Base-by-base conservation (phyloP, 176 grass and related monocot species). In the Carex kokanica region DNA sequence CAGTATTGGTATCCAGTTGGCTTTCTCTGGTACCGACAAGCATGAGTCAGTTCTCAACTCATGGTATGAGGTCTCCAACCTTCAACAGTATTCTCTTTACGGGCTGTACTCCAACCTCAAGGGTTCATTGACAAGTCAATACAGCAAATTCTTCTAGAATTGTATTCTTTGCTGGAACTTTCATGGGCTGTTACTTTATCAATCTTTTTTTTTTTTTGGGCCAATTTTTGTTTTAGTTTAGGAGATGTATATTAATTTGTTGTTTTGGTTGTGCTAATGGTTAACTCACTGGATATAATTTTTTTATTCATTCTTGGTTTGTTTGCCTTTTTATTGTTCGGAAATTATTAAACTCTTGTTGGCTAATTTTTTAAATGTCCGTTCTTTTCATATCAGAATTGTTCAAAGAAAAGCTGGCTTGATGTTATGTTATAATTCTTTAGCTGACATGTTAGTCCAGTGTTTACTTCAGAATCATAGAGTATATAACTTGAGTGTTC, bases 1-100 rank as follows among this genome's bases (percentile, higher is more conserved):
- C 86, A 96, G 97, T 62, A 86, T 99, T 12, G 89, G 93, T 31
- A 94, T 99, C 69, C 97, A 99, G 16, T 68, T 99, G 72, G 97
- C 97, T 38, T 99, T 99, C 89, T 93, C 93, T 8, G 97, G 93
- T 74, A 99, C 93, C 0, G 97, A 99, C 68, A 96, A 93, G 86
- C 97, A 99, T 1, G 91, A 93, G 11, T 79, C 89, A 2, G 93
- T 96, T 61, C 89, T 99, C 21, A 99, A 99, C 73, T 99, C 97
- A 9, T 99, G 97, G 97, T 99, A 99, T 3, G 97, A 99, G 72
- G 97, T 93, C 4, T 89, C 97, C 45, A 95, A 99, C 54, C 88
- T 99, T 20, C 91, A 85, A 23, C 97, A 99, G 84, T 95, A 99
- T 84, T 93, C 93, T 64, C 93, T 99, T 2, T 96, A 90, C 13